Base-by-base conservation (phyloP, 1,284 basidiomycete species). In the Pyrrhoderma noxium region DNA sequence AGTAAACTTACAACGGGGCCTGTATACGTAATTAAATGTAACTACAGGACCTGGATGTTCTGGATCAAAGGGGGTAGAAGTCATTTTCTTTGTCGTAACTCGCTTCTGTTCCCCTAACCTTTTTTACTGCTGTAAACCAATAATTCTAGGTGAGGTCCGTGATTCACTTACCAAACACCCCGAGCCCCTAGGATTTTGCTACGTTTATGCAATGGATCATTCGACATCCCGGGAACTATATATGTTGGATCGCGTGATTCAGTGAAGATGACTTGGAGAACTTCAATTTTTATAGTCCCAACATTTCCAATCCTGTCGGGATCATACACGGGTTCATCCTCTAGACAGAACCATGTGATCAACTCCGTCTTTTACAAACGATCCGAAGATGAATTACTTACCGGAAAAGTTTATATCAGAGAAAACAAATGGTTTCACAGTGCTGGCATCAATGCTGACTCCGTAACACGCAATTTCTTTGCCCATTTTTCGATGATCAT, bases 21-120 rank as follows among this genome's bases (percentile, higher is more conserved):
- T 44, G 43, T 54, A 54, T 11, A 54, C 34, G 36, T 50, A 54
- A 19, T 39, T 54, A 47, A 54, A 54, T 13, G 44, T 36, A 31
- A 44, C 52, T 18, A 54, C 38, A 9, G 52, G 52, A 4, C 38
- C 52, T 11, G 47, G 52, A 37, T 54, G 39, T 4, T 19, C 31
- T n/a, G 47, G 48, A 45, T 49, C 48, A 31, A 40, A 54, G 5
- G 52, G 44, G 13, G 45, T 36, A 3, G 47, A 45, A n/a, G 47
- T 54, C 43, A 46, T 46, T 35, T 46, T 46, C 36, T 54, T 49
- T 21, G 43, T 52, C 14, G 45, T 44, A 35, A 47, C 34, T 14
- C 25, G 25, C 14, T 36, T 31, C 31, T 50, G 47, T 34, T 54
- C 27, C 13, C 52, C 52, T 42, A 54, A 27, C 2, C 48, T 41